Percentiles rank a stretch among this genome's conserved stretches.
These are phyloP conservation scores for Adansonia digitata DNA, from an alignment of 345 rosid species.

Conservation along the genomic window DNA sequence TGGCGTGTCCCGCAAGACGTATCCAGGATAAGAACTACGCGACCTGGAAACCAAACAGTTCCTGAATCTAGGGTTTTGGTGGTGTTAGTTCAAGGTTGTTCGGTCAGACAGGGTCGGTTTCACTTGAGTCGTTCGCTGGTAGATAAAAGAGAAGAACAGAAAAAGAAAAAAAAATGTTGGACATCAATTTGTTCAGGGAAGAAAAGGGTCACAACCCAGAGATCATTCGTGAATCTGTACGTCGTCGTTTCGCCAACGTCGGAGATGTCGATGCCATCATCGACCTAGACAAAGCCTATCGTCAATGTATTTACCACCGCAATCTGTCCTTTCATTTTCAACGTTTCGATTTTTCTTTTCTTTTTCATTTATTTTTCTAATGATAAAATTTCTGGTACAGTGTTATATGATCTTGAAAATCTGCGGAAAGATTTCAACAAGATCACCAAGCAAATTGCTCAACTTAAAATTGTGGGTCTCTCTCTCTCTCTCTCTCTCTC, in stretches of 20 bases:
- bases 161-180: conserved; percentile 41
- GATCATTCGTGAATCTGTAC: conserved; percentile 66
- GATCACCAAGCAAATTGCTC: conserved; percentile 62
- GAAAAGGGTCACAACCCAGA: conserved; percentile 75
- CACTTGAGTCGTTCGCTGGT: too few relatives aligned
- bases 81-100: too few relatives aligned
- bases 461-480: conserved; percentile 60
- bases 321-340: not conserved
- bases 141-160: not conserved
- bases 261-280: conserved; percentile 70
- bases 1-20: not conserved
- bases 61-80: not conserved
- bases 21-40: not conserved
- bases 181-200: conserved; percentile 69
- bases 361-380: not conserved
- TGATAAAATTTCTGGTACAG: conserved; percentile 22
- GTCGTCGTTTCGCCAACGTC: conserved; percentile 63
- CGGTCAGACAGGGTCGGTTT: not conserved
- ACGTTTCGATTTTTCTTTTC: not conserved
- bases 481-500: not conserved
- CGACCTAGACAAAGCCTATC: conserved; percentile 68
- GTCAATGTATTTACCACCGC: conserved; percentile 41
- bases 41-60: not conserved
- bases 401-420: conserved; percentile 62
- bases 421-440: conserved; percentile 66